Percentiles rank a stretch among this genome's conserved stretches.
phyloP scores from a whole-genome alignment of 164 flowering plant genomes.

The Vitis rupestris region DNA sequence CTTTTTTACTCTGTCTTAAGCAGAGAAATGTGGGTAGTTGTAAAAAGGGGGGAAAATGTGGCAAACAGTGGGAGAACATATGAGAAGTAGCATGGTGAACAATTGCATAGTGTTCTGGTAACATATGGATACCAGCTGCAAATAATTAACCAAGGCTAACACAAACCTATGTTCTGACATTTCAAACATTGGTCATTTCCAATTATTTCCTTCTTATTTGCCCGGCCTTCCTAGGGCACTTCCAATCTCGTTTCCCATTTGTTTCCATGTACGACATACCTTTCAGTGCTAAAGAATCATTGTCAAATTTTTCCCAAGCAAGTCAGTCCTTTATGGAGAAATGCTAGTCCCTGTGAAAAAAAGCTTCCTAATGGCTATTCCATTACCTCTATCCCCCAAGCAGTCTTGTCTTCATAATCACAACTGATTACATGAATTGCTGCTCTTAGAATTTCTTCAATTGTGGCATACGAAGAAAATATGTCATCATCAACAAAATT shows the following conservation, averaged over 20 bases:
- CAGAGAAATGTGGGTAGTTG: background rate
- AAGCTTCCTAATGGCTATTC: constrained; percentile 7
- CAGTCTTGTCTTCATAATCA: constrained; percentile 28
- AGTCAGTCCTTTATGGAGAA: too few species aligned
- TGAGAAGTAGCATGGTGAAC: background rate
- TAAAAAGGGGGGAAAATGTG: background rate
- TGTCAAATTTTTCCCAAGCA: too few species aligned
- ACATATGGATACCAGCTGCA: background rate
- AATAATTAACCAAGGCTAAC: background rate
- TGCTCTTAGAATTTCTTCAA: constrained; percentile 24
- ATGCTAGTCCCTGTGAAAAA: too few species aligned
- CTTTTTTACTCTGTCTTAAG: background rate
- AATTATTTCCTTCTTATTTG: background rate
- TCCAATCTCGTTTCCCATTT: too few species aligned
- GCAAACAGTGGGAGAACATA: background rate
- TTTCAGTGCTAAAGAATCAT: too few species aligned
- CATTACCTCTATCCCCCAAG: constrained; percentile 17
- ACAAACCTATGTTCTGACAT: too few species aligned
- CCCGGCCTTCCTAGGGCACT: too few species aligned
- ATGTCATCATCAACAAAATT: constrained; percentile 29
- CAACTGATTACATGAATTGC: constrained; percentile 35
- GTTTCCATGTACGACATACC: too few species aligned
- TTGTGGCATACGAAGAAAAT: constrained; percentile 19
- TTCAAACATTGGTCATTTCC: background rate
- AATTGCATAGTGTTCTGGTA: background rate